A percentile compares a stretch with the other conserved stretches of the same genome.
Evolutionary conservation across 2,329 filamentous ascomycete genomes (phyloP).

Genomic region (Fusarium bactridioides): DNA sequence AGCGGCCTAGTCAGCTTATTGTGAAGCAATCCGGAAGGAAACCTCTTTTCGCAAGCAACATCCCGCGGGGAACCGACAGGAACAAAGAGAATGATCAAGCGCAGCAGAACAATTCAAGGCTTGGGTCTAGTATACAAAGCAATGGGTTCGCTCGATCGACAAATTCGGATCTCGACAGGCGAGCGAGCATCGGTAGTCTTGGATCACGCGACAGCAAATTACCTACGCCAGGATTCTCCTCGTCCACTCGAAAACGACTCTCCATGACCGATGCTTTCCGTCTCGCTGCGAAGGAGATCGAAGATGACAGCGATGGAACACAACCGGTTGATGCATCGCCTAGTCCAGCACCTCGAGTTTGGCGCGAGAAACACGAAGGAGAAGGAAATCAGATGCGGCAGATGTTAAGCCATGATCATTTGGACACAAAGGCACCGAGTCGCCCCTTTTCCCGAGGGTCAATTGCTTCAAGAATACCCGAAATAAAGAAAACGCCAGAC

Average conservation of each 20-base stretch:
- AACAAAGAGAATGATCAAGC: conserved; percentile 34
- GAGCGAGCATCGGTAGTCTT: conserved; percentile 33
- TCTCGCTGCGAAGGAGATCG: conserved; percentile 44
- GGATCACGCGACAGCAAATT: conserved; percentile 47
- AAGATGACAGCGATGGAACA: conserved; percentile 38
- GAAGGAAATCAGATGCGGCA: conserved; percentile 45
- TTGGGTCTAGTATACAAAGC: conserved; percentile 20
- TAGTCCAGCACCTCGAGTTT: conserved; percentile 59
- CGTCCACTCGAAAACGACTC: conserved; percentile 47
- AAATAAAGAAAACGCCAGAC: conserved; percentile 23
- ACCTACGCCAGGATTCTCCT: conserved; percentile 44
- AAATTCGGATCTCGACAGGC: conserved; percentile 38
- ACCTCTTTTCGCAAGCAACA: conserved; percentile 48
- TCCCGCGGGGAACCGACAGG: conserved; percentile 32
- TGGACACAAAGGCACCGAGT: conserved; percentile 43
- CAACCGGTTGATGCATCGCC: conserved; percentile 55
- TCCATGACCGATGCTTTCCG: conserved; percentile 54
- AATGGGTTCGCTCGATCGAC: conserved; percentile 35
- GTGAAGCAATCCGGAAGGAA: conserved; percentile 53
- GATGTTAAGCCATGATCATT: conserved; percentile 41
- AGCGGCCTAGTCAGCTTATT: conserved; percentile 42
- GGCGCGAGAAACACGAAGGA: conserved; percentile 47
- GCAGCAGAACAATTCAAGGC: conserved; percentile 14
- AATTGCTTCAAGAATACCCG: conserved; percentile 34
- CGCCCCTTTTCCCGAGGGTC: conserved; percentile 36